Evolutionary conservation across 441 rosid genomes (phyloP), one percentile per base, ranked within the genome.

Genomic region (Croton laevigatus): DNA sequence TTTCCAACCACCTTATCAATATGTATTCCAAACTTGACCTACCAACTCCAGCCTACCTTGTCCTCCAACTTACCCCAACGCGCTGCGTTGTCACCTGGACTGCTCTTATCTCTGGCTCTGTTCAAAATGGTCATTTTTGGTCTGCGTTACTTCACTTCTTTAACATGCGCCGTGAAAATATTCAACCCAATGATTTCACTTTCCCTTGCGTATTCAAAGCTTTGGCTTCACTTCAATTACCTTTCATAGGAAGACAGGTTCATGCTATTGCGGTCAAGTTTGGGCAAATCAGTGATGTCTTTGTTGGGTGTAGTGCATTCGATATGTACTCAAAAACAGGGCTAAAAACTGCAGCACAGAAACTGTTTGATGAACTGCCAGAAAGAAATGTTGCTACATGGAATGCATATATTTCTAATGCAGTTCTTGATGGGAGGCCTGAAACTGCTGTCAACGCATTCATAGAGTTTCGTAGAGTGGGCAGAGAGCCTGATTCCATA

Each of bases 41-140:
- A 58, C 88, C 80, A 1, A 73, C 79, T 69, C 75, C 91, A 17
- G 91, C 98, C 32, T 65, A 79, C 1, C 72, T 87, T 74, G 71
- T 86, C 81, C 96, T 93, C 73, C 85, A 71, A 5, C 84, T 80
- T 78, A 77, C 87, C 38, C 88, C 90, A 1, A 42, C 68, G 8
- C 89, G 98, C 27, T 78, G 86, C 69, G 97, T 93, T 65, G 94
- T 89, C 80, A 78, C 93, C 66, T 93, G 94, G 96, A 89, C 97
- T 0, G 76, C 96, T 20, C 85, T 93, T 49, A 78, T 91, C 71
- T 81, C 98, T 4, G 95, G 97, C 22, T 68, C 81, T 14, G 93
- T 82, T 62, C 83, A 84, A 19, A 86, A 85, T 68, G 87, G 93
- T 16, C 89, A 79, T 71, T 85, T 85, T 75, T 51, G 81, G 19